A percentile compares a stretch with the other conserved stretches of the same genome.
Conservation (phyloP, 139 green algal species). For the Asterochloris erici region DNA sequence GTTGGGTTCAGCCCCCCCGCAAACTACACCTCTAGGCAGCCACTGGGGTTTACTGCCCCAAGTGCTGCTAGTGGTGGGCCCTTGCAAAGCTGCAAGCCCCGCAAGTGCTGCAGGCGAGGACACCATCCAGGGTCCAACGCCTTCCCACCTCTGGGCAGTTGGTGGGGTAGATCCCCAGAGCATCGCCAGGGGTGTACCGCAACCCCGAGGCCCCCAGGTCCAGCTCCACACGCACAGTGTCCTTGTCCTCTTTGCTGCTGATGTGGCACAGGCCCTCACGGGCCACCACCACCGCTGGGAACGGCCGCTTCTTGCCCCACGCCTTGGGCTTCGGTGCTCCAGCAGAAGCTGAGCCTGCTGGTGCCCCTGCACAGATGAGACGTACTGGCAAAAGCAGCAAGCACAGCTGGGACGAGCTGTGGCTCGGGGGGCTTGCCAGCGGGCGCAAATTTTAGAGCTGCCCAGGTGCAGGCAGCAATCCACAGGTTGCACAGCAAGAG, state of each 20-base stretch:
- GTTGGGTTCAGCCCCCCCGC: no score
- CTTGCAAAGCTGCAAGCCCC: not conserved
- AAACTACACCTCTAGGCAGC: no score
- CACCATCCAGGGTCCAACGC: not conserved
- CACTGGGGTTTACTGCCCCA: no score
- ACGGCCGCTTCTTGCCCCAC: slow-evolving; percentile 69
- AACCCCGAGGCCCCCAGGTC: slow-evolving; percentile 72
- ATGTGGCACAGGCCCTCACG: slow-evolving; percentile 70
- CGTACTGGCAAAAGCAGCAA: not conserved
- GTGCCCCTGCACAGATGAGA: not conserved
- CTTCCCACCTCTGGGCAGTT: slow-evolving; percentile 57
- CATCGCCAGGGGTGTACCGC: slow-evolving; percentile 76
- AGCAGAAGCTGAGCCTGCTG: not conserved
- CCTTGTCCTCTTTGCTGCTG: slow-evolving; percentile 60
- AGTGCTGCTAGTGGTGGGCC: no score
- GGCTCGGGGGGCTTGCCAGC: no score
- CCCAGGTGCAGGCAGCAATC: no score
- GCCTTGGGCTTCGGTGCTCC: slow-evolving; percentile 12
- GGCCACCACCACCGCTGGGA: slow-evolving; percentile 47
- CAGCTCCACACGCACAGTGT: slow-evolving; percentile 77
- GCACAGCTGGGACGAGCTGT: not conserved
- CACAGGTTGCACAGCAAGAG: no score
- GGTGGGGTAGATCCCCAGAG: slow-evolving; percentile 75
- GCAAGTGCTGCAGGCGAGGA: not conserved
- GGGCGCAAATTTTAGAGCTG: no score